Conservation (phyloP, 306 rosid species). For the Cucurbita ficifolia region DNA sequence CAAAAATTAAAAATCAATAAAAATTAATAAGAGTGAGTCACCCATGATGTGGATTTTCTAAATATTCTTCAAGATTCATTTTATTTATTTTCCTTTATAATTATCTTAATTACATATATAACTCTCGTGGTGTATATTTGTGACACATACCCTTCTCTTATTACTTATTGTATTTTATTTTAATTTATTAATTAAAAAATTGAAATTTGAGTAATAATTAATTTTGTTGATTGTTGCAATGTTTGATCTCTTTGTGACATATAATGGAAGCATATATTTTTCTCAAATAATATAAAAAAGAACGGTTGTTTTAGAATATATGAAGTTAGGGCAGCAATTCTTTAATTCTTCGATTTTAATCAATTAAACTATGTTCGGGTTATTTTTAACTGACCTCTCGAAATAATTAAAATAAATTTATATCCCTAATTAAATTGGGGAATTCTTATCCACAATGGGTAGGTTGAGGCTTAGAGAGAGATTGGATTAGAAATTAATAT, state of each 20-base stretch:
- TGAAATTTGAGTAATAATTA: background rate
- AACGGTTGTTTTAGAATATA: background rate
- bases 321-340: background rate
- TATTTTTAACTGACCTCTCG: background rate
- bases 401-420: background rate
- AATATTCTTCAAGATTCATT: background rate
- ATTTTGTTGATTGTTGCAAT: background rate
- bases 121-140: background rate
- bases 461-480: background rate
- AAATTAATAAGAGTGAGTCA: conserved; percentile 4
- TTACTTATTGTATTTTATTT: background rate
- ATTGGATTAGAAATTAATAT: background rate
- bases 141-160: background rate
- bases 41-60: conserved; percentile 2
- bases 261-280: background rate
- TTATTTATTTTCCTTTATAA: background rate
- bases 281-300: background rate
- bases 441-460: background rate
- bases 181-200: background rate
- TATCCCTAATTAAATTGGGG: background rate
- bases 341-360: background rate
- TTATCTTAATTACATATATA: background rate
- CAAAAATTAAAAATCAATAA: background rate
- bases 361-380: background rate
- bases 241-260: background rate